Percentiles rank a stretch among this genome's conserved stretches.
These are phyloP conservation scores for Arthrinium puccinioides DNA, from an alignment of 2,329 filamentous ascomycete species.

Conservation along the genomic window DNA sequence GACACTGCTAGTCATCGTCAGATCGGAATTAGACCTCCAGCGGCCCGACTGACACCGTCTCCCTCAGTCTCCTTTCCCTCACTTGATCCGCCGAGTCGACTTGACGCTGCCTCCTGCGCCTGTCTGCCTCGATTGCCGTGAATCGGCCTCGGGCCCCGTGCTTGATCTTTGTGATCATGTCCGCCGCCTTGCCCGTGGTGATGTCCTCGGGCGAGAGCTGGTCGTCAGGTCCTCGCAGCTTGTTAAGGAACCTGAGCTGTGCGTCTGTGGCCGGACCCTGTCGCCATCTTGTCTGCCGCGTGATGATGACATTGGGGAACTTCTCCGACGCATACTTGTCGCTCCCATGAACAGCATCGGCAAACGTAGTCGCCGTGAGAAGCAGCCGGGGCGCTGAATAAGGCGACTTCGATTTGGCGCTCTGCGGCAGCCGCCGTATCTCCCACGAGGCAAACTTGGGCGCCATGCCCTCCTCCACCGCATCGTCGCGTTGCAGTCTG, in stretches of 20 bases:
- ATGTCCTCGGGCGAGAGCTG: slow-evolving; percentile 48
- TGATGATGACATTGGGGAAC: slow-evolving; percentile 63
- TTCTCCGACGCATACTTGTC: slow-evolving; percentile 69
- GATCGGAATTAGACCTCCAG: slow-evolving; percentile 25
- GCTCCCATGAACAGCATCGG: slow-evolving; percentile 72
- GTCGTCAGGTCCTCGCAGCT: slow-evolving; percentile 46
- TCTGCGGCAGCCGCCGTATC: slow-evolving; percentile 37
- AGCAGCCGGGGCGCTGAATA: slow-evolving; percentile 65
- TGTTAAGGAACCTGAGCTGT: slow-evolving; percentile 66
- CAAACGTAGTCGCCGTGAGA: slow-evolving; percentile 56
- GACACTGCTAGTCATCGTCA: too few relatives aligned
- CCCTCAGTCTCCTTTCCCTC: slow-evolving; percentile 32
- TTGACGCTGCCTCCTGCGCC: slow-evolving; percentile 38
- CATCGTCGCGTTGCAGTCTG: slow-evolving; percentile 37
- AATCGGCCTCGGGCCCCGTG: slow-evolving; percentile 69
- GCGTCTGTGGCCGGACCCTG: slow-evolving; percentile 53
- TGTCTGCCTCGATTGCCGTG: slow-evolving; percentile 42
- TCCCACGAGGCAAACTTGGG: slow-evolving; percentile 37
- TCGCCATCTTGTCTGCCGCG: slow-evolving; percentile 63
- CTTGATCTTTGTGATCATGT: slow-evolving; percentile 90
- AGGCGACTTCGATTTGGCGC: slow-evolving; percentile 40
- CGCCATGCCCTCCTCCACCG: slow-evolving; percentile 16
- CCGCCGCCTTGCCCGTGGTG: slow-evolving; percentile 72
- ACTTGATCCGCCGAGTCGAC: slow-evolving; percentile 28
- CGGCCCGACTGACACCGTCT: slow-evolving; percentile 51